These are phyloP conservation scores for Cercophora scortea DNA, from an alignment of 495 filamentous ascomycete genomes.

Conservation along the genomic window DNA sequence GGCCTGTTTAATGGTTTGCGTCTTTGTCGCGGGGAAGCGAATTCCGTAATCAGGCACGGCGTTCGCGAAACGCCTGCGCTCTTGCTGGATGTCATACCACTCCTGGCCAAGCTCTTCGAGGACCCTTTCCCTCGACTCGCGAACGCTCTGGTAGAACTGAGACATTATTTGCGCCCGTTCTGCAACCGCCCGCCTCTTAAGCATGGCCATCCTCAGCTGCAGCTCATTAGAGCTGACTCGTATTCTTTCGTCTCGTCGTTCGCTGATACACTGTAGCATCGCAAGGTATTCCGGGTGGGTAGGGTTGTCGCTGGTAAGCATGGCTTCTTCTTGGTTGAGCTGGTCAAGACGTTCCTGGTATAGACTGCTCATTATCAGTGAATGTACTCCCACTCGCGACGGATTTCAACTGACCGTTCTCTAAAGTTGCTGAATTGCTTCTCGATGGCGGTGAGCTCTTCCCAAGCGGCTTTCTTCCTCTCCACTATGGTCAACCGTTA, in stretches of 20 bases:
- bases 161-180: conserved; percentile 75
- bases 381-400: background rate
- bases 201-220: conserved; percentile 61
- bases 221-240: conserved; percentile 63
- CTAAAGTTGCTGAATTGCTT: conserved; percentile 75
- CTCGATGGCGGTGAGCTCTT: conserved; percentile 70
- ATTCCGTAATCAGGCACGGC: conserved; percentile 73
- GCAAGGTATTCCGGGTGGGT: conserved; percentile 85
- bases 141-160: conserved; percentile 76
- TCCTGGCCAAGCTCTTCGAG: conserved; percentile 73
- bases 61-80: conserved; percentile 74
- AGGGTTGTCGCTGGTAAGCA: conserved; percentile 65
- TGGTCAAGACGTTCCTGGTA: conserved; percentile 79
- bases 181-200: conserved; percentile 66
- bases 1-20: conserved; percentile 69
- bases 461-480: conserved; percentile 73
- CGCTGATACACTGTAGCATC: conserved; percentile 76
- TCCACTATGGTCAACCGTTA: conserved; percentile 52
- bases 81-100: conserved; percentile 86
- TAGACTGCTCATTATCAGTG: conserved; percentile 46
- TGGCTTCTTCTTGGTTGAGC: conserved; percentile 73
- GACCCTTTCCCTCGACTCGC: conserved; percentile 73
- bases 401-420: conserved; percentile 58
- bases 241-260: conserved; percentile 70
- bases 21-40: conserved; percentile 60